Conservation (phyloP, 2,329 filamentous ascomycete genomes). For the Trichoderma koningiopsis region DNA sequence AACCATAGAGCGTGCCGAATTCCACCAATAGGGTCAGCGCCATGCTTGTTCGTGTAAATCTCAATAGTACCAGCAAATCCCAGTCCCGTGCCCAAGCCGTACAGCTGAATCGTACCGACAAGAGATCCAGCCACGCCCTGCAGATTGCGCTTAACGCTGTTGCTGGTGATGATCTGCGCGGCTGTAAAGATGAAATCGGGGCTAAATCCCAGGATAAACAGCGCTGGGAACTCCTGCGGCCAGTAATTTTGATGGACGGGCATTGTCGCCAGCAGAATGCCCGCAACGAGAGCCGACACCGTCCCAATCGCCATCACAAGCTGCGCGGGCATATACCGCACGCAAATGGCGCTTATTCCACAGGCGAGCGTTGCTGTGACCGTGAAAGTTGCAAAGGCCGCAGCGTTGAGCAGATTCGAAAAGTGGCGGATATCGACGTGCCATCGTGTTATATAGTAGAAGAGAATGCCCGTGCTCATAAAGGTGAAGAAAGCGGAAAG, state of each 20-base stretch:
- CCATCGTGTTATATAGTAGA: constrained; percentile 16
- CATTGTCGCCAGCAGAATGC: constrained; percentile 16
- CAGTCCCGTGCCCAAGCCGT: constrained; percentile 9
- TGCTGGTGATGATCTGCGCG: constrained; percentile 7
- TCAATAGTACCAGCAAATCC: constrained; percentile 13
- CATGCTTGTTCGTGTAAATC: constrained; percentile 9
- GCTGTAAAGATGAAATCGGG: constrained; percentile 16
- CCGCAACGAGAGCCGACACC: neutral
- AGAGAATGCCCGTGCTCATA: constrained; percentile 12
- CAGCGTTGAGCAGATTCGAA: constrained; percentile 8
- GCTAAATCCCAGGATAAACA: neutral
- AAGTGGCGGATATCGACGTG: neutral
- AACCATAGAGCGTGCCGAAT: constrained; percentile 16
- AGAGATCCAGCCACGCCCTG: constrained; percentile 15
- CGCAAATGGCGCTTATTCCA: neutral
- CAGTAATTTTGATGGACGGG: constrained; percentile 5
- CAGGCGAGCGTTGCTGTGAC: constrained; percentile 7
- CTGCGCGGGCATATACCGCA: constrained; percentile 17
- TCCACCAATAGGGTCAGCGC: neutral
- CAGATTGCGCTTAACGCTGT: neutral
- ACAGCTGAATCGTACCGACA: constrained; percentile 9
- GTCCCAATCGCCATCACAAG: constrained; percentile 10
- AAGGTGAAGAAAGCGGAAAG: constrained; percentile 18
- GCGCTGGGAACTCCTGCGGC: constrained; percentile 6
- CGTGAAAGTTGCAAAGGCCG: neutral